Evolutionary conservation across 2,329 filamentous ascomycete genomes (phyloP), one percentile per base, ranked within the genome.

Genomic region (Talaromyces sp.): DNA sequence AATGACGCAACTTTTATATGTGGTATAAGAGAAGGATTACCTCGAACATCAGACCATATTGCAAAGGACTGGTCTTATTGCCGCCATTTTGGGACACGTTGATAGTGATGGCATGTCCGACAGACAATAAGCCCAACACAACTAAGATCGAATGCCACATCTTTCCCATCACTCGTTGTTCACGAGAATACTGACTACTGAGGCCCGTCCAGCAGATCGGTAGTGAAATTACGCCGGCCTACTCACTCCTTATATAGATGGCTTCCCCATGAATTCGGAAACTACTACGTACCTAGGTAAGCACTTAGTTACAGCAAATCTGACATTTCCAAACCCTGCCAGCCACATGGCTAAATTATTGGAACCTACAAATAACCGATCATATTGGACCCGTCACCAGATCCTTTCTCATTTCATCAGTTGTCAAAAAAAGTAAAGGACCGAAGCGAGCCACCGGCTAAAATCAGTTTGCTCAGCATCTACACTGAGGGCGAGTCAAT

Each of bases 41-140:
- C 71, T 81, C 79, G 62, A 77, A 77, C 74, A 81, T 79, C n/a
- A 81, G 70, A 1, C 79, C 79, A 72, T 81, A 81, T 63, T 78
- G 72, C 11, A 77, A 69, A 8, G 77, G 72, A 27, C 73, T 77
- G 2, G 79, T 71, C 5, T 74, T 71, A 70, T 81, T 82, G 22
- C 79, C 78, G 7, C 76, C 74, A 49, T 70, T 36, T 22, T 56
- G 66, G 27, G 60, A 67, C 0, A 70, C 64, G 10, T 64, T 40
- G 31, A 58, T 58, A 7, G n/a, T 40, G 36, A 58, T 58, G 1
- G 54, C 54, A 58, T 58, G 17, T 15, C 29, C 34, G 43, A 25
- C 53, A 38, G 15, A 27, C 1, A 27, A 51, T 29, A 51, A 17
- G 47, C 47, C 15, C 13, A 27, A 29, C 25, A 45, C 8, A 45